Evolutionary conservation across 2,329 filamentous ascomycete genomes (phyloP).

Genomic region (Arthrobotrys entomopaga): DNA sequence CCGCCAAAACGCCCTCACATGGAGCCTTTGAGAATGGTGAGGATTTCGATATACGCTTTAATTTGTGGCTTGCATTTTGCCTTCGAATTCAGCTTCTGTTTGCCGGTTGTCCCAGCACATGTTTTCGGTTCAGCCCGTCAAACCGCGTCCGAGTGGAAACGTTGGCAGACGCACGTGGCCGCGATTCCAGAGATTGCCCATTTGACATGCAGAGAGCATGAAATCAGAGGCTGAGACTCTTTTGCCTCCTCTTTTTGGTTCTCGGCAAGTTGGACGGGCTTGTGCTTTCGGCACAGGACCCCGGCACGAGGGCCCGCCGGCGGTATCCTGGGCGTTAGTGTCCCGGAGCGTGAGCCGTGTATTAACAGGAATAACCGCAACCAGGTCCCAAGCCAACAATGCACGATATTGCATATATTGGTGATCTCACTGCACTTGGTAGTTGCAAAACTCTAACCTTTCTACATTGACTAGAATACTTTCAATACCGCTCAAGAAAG

Average conservation of each 20-base stretch:
- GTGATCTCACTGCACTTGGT: no score
- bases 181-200: not conserved
- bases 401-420: no score
- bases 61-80: conserved; percentile 49
- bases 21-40: conserved; percentile 10
- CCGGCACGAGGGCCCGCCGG: not conserved
- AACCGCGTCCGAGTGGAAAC: conserved; percentile 33
- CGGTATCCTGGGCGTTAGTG: conserved; percentile 1
- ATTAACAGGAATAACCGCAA: not conserved
- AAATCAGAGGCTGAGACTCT: not conserved
- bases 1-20: conserved; percentile 42
- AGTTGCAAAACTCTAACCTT: not conserved
- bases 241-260: conserved; percentile 1
- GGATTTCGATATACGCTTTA: not conserved
- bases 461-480: not conserved
- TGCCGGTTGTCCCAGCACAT: conserved; percentile 39
- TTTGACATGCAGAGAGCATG: not conserved
- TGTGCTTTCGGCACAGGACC: not conserved
- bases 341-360: not conserved
- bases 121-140: conserved; percentile 43
- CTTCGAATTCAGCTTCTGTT: conserved; percentile 30
- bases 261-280: not conserved
- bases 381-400: not conserved
- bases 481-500: not conserved
- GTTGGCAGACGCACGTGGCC: conserved; percentile 36